Percentiles rank a stretch among this genome's conserved stretches.
Conservation (phyloP, 768 basidiomycete species). For the Kwoniella dejecticola region DNA sequence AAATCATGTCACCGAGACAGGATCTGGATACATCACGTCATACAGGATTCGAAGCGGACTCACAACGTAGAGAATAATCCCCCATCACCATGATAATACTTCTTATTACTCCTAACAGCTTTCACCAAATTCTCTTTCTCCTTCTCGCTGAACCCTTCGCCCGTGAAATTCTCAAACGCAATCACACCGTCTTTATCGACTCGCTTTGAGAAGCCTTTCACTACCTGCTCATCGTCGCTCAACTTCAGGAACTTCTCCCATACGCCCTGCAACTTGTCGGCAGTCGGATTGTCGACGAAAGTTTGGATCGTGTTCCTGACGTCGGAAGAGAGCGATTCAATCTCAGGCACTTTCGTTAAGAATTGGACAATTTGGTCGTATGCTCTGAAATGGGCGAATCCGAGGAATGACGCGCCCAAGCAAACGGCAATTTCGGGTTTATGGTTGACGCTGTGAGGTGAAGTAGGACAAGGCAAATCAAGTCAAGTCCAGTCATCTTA, state of each 20-base stretch:
- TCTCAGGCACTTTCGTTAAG: constrained; percentile 70
- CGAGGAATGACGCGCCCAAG: constrained; percentile 74
- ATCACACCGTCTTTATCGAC: constrained; percentile 59
- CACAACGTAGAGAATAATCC: constrained; percentile 25
- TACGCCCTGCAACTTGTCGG: constrained; percentile 62
- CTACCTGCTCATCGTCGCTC: constrained; percentile 28
- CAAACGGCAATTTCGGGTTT: constrained; percentile 67
- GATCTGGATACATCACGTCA: too few species aligned
- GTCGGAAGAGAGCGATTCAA: constrained; percentile 67
- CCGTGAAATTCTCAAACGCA: constrained; percentile 18
- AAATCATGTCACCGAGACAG: too few species aligned
- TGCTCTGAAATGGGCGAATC: constrained; percentile 88
- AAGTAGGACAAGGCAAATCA: background rate
- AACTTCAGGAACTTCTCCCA: constrained; percentile 63
- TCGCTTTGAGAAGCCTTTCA: constrained; percentile 60
- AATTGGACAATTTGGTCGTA: constrained; percentile 66
- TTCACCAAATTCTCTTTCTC: constrained; percentile 36
- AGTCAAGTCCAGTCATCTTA: too few species aligned
- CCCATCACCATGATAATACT: constrained; percentile 44
- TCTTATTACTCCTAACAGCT: constrained; percentile 32
- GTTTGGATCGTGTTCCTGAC: constrained; percentile 57
- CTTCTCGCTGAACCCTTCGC: constrained; percentile 12
- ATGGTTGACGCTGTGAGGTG: constrained; percentile 49
- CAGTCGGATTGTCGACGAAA: constrained; percentile 60
- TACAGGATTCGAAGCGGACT: too few species aligned